Evolutionary conservation across 73 alveolate genomes (phyloP).

Genomic region (Paraurostyla sp.): DNA sequence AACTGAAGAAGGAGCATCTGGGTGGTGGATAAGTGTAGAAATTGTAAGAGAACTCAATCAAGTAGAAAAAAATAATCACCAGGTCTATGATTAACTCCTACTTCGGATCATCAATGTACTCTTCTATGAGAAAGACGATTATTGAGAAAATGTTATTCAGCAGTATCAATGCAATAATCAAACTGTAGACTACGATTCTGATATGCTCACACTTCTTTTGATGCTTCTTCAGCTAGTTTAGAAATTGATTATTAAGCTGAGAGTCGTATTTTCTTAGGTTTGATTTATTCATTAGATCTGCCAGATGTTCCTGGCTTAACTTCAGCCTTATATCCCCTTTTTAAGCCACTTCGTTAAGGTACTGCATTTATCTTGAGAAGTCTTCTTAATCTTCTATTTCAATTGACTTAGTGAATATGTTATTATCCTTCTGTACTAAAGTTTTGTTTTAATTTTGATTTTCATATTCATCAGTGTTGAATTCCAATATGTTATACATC

Average conservation of each 20-base stretch:
- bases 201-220: not conserved
- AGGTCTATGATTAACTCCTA: not conserved
- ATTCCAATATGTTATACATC: too few species aligned
- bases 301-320: too few species aligned
- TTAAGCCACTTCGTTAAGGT: not conserved
- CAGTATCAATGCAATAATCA: not conserved
- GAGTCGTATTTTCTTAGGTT: conserved; percentile 11
- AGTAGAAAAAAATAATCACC: conserved; percentile 2
- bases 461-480: not conserved
- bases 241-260: not conserved
- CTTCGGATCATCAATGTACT: not conserved
- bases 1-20: not conserved
- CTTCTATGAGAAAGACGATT: conserved; percentile 2
- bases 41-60: conserved; percentile 4
- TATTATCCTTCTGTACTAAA: not conserved
- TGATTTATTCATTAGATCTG: not conserved
- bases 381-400: not conserved
- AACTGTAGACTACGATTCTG: not conserved
- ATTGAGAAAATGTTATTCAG: conserved; percentile 10
- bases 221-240: not conserved
- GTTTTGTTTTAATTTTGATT: not conserved
- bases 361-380: not conserved
- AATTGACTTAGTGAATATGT: not conserved
- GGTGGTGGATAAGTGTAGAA: not conserved
- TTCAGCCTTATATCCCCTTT: too few species aligned